phyloP scores from a whole-genome alignment of 805 yeast species.

The Candida ficus region DNA sequence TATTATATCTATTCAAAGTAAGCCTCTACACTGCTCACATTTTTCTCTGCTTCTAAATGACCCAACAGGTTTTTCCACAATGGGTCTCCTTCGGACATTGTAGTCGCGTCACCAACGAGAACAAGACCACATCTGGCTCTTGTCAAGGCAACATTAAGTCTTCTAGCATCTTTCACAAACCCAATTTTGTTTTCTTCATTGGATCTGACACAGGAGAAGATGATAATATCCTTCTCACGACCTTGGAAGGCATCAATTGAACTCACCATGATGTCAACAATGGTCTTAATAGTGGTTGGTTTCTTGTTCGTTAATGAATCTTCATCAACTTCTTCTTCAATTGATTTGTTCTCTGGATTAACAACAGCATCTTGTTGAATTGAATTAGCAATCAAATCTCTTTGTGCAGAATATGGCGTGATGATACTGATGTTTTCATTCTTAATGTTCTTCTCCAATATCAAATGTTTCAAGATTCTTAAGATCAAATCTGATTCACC shows the following conservation, averaged over 20 bases:
- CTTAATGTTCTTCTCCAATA: constrained; percentile 47
- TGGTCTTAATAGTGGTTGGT: constrained; percentile 25
- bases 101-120: constrained; percentile 6
- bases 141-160: constrained; percentile 60
- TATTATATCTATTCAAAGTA: constrained; percentile 4
- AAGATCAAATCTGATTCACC: constrained; percentile 48
- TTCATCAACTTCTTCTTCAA: constrained; percentile 52
- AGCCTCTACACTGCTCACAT: not conserved
- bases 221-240: constrained; percentile 71
- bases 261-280: constrained; percentile 43
- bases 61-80: constrained; percentile 8
- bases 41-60: constrained; percentile 4
- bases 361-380: constrained; percentile 47
- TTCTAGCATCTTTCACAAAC: constrained; percentile 52
- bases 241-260: constrained; percentile 87
- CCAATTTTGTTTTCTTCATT: constrained; percentile 49
- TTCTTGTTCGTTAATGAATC: constrained; percentile 28
- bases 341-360: constrained; percentile 46
- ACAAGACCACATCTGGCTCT: constrained; percentile 12
- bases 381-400: constrained; percentile 52
- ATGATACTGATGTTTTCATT: constrained; percentile 56
- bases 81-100: constrained; percentile 9
- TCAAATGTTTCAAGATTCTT: constrained; percentile 43
- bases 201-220: constrained; percentile 71
- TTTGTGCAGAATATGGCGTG: constrained; percentile 74